phyloP scores from a whole-genome alignment of 23 red algal genomes.

The Porphyridium purpureum region DNA sequence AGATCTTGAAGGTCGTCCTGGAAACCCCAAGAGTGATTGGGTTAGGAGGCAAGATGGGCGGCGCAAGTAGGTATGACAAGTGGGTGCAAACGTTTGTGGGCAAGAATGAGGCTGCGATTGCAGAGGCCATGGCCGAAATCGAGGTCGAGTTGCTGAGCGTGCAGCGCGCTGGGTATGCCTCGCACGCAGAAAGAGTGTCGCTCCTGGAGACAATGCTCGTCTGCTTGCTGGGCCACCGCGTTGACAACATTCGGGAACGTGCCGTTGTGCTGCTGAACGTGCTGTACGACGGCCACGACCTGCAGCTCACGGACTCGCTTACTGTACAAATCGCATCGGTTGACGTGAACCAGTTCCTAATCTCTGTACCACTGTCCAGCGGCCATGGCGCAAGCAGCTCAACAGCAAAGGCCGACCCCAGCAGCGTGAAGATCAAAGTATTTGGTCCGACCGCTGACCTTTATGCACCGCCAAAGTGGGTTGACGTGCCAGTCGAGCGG shows the following conservation, averaged over 20 bases:
- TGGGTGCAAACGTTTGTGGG: neutral
- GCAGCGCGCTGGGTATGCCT: conserved; percentile 30
- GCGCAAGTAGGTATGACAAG: neutral
- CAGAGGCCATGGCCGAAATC: conserved; percentile 9
- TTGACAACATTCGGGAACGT: conserved; percentile 43
- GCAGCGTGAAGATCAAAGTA: conserved; percentile 14
- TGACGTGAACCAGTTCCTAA: conserved; percentile 19
- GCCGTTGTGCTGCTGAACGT: conserved; percentile 87
- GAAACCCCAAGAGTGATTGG: too few species aligned
- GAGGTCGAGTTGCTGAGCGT: conserved; percentile 24
- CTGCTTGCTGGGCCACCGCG: conserved; percentile 47
- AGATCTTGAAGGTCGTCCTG: too few species aligned
- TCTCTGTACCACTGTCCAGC: neutral
- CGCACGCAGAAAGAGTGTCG: conserved; percentile 34
- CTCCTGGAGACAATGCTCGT: conserved; percentile 48
- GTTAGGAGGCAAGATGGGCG: neutral
- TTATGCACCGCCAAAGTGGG: conserved; percentile 24
- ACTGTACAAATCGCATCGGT: conserved; percentile 47
- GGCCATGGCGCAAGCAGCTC: conserved; percentile 1
- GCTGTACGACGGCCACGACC: conserved; percentile 85
- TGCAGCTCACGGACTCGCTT: conserved; percentile 76
- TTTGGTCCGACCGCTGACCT: conserved; percentile 42
- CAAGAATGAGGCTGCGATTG: neutral
- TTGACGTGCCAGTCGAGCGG: conserved; percentile 6
- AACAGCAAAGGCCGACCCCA: neutral